Conservation (phyloP, 139 green algal genomes). For the Chlorella sorokiniana region DNA sequence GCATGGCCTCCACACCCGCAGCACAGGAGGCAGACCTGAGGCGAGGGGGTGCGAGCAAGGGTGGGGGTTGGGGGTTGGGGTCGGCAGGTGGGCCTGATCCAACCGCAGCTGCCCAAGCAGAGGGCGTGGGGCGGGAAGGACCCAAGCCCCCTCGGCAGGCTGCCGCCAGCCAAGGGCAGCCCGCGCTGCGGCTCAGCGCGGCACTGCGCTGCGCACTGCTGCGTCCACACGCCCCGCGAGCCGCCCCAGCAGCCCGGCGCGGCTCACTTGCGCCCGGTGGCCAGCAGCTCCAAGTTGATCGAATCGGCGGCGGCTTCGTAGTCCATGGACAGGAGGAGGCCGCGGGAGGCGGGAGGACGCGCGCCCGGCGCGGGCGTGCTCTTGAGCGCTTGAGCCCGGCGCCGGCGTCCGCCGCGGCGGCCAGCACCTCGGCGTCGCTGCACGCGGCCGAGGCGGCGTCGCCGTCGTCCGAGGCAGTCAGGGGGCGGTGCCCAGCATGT, state of each 20-base stretch:
- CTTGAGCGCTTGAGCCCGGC: constrained; percentile 8
- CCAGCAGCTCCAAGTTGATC: constrained; percentile 41
- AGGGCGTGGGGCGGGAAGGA: no score
- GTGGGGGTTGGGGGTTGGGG: no score
- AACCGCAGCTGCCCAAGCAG: no score
- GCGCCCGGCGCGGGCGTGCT: not conserved
- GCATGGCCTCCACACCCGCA: constrained; percentile 1
- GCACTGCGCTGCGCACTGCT: no score
- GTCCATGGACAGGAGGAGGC: constrained; percentile 37
- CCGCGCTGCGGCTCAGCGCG: no score
- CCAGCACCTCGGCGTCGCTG: not conserved
- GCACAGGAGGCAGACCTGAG: constrained; percentile 1
- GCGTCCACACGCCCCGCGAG: not conserved
- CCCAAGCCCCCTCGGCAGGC: no score
- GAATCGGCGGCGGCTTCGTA: constrained; percentile 31
- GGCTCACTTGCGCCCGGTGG: constrained; percentile 12
- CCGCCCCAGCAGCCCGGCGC: not conserved
- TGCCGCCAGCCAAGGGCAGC: no score
- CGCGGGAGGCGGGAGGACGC: not conserved
- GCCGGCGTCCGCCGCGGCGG: not conserved
- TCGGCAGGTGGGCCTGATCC: no score
- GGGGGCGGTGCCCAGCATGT: constrained; percentile 5
- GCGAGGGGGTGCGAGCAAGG: not conserved
- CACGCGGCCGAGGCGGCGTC: not conserved
- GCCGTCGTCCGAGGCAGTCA: not conserved